Percentiles rank a stretch among this genome's conserved stretches.
Conservation (phyloP, 2,329 filamentous ascomycete species). For the Ilyonectria robusta region DNA sequence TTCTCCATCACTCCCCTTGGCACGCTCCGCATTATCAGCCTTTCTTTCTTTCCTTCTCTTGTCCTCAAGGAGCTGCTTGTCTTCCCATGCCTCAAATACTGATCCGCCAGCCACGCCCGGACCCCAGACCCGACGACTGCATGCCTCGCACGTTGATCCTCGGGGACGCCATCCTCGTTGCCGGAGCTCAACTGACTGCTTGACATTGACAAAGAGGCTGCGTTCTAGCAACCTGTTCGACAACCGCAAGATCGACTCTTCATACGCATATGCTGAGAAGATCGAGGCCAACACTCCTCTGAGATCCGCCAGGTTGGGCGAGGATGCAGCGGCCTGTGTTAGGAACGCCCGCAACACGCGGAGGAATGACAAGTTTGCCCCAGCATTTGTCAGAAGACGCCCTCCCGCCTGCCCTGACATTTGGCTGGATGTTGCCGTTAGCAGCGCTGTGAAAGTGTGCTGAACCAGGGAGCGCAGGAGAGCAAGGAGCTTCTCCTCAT, state of each 20-base stretch:
- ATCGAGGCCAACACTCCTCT: conserved; percentile 89
- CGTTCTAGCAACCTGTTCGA: conserved; percentile 90
- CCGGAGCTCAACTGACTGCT: conserved; percentile 79
- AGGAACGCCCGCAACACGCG: conserved; percentile 92
- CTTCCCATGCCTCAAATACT: conserved; percentile 88
- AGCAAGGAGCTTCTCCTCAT: conserved; percentile 73
- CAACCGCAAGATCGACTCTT: conserved; percentile 88
- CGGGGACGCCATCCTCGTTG: conserved; percentile 91
- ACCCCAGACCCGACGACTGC: conserved; percentile 87
- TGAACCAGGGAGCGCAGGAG: conserved; percentile 87
- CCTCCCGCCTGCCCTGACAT: conserved; percentile 51
- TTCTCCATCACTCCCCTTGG: conserved; percentile 54
- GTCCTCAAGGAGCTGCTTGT: conserved; percentile 65
- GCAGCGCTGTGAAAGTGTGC: conserved; percentile 88
- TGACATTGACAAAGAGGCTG: conserved; percentile 88
- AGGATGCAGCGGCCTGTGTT: conserved; percentile 82
- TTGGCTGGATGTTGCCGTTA: conserved; percentile 78
- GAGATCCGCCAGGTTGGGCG: conserved; percentile 89
- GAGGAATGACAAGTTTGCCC: conserved; percentile 83
- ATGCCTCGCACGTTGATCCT: conserved; percentile 90
- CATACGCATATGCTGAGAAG: conserved; percentile 95
- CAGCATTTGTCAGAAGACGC: conserved; percentile 55
- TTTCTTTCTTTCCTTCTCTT: conserved; percentile 61
- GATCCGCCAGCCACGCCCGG: conserved; percentile 80
- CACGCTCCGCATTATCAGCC: conserved; percentile 52